Conservation (phyloP, 2,329 filamentous ascomycete species). For the Aspergillus brasiliensis region DNA sequence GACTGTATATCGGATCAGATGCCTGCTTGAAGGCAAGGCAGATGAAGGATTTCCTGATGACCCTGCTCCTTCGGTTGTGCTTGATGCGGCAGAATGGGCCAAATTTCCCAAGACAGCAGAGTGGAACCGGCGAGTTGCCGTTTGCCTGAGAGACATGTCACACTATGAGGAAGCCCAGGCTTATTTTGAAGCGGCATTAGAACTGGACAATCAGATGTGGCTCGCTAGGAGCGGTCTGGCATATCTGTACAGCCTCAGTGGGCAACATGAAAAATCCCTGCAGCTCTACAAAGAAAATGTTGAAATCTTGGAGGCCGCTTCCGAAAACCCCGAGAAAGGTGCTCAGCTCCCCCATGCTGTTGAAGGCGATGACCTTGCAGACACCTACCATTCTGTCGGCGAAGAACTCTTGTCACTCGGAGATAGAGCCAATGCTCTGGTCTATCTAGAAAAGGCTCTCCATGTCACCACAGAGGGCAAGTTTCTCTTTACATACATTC, state of each 20-base stretch:
- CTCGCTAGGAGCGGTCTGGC: neutral
- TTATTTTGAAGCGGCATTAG: neutral
- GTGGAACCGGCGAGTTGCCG: neutral
- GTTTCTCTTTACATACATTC: neutral
- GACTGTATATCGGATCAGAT: neutral
- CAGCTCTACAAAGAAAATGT: neutral
- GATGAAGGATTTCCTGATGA: neutral
- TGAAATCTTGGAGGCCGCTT: neutral
- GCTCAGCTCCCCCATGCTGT: neutral
- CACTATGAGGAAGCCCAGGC: neutral
- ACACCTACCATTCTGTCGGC: neutral
- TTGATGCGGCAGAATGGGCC: neutral
- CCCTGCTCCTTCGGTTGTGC: neutral
- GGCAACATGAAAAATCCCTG: neutral
- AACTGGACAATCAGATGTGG: neutral
- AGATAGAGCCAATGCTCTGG: neutral
- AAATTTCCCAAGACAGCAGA: neutral
- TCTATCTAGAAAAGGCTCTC: neutral
- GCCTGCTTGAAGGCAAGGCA: neutral
- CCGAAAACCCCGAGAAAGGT: neutral
- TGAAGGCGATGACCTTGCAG: neutral
- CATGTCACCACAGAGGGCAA: neutral
- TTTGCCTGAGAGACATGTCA: neutral
- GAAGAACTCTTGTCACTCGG: neutral
- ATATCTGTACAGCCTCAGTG: neutral